phyloP scores from a whole-genome alignment of 2,329 filamentous ascomycete genomes.

The Massarina eburnea region DNA sequence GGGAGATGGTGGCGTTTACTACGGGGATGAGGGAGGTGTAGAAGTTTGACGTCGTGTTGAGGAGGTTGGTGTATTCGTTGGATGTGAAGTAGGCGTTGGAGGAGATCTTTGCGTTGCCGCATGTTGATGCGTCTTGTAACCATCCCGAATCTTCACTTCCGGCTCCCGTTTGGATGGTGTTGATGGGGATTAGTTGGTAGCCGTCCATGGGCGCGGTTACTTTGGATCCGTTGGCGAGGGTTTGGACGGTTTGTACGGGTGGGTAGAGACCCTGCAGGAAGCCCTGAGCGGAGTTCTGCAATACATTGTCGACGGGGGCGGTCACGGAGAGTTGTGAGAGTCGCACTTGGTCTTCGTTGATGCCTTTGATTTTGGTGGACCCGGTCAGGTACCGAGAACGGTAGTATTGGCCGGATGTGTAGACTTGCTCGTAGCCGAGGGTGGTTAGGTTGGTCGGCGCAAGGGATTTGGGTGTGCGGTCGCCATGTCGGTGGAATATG shows the following conservation, averaged over 20 bases:
- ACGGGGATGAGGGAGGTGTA: conserved; percentile 56
- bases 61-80: conserved; percentile 50
- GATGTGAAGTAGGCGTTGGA: conserved; percentile 62
- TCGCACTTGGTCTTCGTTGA: conserved; percentile 68
- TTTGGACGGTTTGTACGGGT: conserved; percentile 61
- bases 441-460: conserved; percentile 73
- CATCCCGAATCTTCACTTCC: conserved; percentile 61
- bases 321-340: conserved; percentile 71
- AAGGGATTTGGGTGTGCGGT: conserved; percentile 77
- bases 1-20: conserved; percentile 55
- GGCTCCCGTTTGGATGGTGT: conserved; percentile 59
- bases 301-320: conserved; percentile 72
- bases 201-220: conserved; percentile 71
- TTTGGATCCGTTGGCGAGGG: conserved; percentile 69
- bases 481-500: conserved; percentile 88
- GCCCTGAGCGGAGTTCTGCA: conserved; percentile 76
- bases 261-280: conserved; percentile 90
- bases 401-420: conserved; percentile 72
- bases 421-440: conserved; percentile 76
- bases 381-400: conserved; percentile 71
- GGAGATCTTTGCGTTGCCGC: conserved; percentile 57
- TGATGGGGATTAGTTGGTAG: conserved; percentile 81
- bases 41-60: conserved; percentile 55
- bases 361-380: conserved; percentile 64
- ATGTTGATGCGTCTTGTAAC: conserved; percentile 60